phyloP scores from a whole-genome alignment of 225 moss, liverwort and hornwort species.

The Polytrichum formosum region DNA sequence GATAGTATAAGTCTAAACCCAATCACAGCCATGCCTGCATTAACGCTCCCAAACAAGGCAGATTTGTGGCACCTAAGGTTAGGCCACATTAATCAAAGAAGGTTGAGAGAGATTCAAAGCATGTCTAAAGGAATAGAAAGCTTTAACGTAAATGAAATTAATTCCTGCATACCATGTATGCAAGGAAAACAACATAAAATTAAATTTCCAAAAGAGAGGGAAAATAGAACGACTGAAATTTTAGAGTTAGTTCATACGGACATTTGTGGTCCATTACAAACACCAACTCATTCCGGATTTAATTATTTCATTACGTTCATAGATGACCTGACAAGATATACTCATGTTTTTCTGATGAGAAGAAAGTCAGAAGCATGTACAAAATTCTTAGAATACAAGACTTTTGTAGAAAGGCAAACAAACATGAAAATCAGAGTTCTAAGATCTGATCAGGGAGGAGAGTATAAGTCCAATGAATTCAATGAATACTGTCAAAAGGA shows the following conservation, averaged over 20 bases:
- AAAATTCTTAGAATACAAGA: background rate
- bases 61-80: slow-evolving; percentile 5
- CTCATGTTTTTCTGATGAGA: background rate
- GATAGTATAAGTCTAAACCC: background rate
- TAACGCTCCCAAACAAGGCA: background rate
- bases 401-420: slow-evolving; percentile 11
- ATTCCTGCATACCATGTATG: background rate
- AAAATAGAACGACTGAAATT: background rate
- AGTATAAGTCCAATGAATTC: slow-evolving; percentile 8
- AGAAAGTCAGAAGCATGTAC: slow-evolving; percentile 8
- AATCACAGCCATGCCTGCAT: background rate
- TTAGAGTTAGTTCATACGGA: slow-evolving; percentile 3
- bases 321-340: slow-evolving; percentile 1
- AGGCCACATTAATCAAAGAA: slow-evolving; percentile 2
- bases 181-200: slow-evolving; percentile 8
- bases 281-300: background rate
- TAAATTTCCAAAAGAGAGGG: slow-evolving; percentile 7
- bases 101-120: background rate
- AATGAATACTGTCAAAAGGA: slow-evolving; percentile 10
- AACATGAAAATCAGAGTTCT: background rate
- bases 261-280: background rate
- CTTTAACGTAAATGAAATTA: background rate
- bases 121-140: background rate
- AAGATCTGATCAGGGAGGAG: background rate
- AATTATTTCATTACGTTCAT: slow-evolving; percentile 11